phyloP scores from a whole-genome alignment of 306 rosid species.

The Sicyos edulis region DNA sequence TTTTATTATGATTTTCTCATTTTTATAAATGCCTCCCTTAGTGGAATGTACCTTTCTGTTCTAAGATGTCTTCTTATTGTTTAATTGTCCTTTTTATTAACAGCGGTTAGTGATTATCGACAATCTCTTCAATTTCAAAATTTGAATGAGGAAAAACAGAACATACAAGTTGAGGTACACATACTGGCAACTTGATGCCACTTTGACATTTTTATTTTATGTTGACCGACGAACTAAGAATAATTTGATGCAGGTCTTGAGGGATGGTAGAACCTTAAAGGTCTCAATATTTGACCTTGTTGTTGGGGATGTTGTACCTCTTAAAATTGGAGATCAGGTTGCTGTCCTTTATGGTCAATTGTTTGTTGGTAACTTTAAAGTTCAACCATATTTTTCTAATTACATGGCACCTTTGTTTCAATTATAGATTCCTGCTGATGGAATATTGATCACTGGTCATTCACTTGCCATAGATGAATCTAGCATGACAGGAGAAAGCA shows the following conservation, averaged over 20 bases:
- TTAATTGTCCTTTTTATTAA: not conserved
- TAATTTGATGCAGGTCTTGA: slow-evolving; percentile 56
- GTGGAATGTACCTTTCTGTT: slow-evolving; percentile 1
- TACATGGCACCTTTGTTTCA: slow-evolving; percentile 10
- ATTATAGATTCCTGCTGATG: slow-evolving; percentile 90
- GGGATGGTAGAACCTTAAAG: slow-evolving; percentile 72
- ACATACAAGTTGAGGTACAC: slow-evolving; percentile 80
- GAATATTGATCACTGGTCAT: slow-evolving; percentile 71
- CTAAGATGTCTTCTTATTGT: not conserved
- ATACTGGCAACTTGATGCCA: slow-evolving; percentile 24
- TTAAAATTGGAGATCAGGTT: slow-evolving; percentile 94
- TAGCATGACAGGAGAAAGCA: slow-evolving; percentile 99
- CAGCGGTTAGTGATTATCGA: slow-evolving; percentile 91
- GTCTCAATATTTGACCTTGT: slow-evolving; percentile 84
- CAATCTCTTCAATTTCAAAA: slow-evolving; percentile 94
- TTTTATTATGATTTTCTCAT: not conserved
- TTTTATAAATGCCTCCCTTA: not conserved
- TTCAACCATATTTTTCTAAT: not conserved
- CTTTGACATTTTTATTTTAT: not conserved
- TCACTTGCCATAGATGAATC: slow-evolving; percentile 94
- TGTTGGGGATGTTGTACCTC: slow-evolving; percentile 95
- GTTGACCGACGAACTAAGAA: slow-evolving; percentile 25
- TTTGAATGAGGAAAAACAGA: slow-evolving; percentile 79
- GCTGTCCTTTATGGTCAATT: slow-evolving; percentile 27
- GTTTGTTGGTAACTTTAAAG: slow-evolving; percentile 19